phyloP scores from a whole-genome alignment of 1,284 basidiomycete species.

The Ustilago hordei region DNA sequence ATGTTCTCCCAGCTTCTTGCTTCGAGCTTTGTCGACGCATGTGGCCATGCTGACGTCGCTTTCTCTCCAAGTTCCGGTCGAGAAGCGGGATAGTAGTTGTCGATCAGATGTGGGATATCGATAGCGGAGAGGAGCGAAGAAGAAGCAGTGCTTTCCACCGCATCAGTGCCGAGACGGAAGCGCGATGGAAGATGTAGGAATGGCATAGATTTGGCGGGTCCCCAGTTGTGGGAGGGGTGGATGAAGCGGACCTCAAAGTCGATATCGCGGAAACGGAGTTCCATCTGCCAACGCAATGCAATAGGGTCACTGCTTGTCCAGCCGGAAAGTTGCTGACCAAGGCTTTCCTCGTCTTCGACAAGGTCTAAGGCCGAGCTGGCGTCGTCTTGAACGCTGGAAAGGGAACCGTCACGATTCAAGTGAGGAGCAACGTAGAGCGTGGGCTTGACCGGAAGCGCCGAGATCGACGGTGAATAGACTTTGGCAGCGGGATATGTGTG shows the following conservation, averaged over 20 bases:
- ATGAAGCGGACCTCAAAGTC: constrained; percentile 51
- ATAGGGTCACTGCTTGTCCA: constrained; percentile 64
- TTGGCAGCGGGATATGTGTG: constrained; percentile 45
- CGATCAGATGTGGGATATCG: constrained; percentile 46
- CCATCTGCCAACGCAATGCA: constrained; percentile 63
- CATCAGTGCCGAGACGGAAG: constrained; percentile 11
- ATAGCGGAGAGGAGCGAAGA: constrained; percentile 36
- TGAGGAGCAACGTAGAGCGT: constrained; percentile 53
- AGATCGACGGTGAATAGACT: constrained; percentile 19
- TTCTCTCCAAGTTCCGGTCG: constrained; percentile 52
- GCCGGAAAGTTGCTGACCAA: background rate
- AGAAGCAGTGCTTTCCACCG: constrained; percentile 4
- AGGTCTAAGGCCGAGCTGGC: background rate
- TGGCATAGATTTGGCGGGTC: constrained; percentile 54
- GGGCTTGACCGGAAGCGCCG: constrained; percentile 28
- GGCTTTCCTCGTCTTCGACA: constrained; percentile 8
- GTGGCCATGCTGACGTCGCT: constrained; percentile 8
- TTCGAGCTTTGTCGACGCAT: constrained; percentile 32
- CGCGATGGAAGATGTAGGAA: constrained; percentile 52
- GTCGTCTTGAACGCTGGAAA: constrained; percentile 18
- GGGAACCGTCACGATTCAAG: constrained; percentile 36
- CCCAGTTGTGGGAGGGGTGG: constrained; percentile 54
- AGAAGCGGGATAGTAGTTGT: constrained; percentile 49
- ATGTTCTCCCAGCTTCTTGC: constrained; percentile 45
- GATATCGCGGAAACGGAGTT: constrained; percentile 51